A percentile compares a stretch with the other conserved stretches of the same genome.
Evolutionary conservation across 139 green algal species (phyloP).

Genomic region (Nannochloris sp.): DNA sequence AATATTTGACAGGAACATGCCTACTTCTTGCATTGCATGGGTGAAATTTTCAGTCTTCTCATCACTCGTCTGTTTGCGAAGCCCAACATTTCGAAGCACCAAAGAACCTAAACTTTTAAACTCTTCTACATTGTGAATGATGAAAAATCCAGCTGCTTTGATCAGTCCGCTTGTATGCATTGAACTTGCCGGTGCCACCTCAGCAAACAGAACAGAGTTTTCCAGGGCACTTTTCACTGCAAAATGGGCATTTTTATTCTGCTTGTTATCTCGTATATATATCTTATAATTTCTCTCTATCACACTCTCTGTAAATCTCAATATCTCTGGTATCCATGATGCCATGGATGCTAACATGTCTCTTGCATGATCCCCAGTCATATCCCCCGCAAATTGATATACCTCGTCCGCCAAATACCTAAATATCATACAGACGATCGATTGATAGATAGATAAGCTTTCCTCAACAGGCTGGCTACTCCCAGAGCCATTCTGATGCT

Average conservation of each 20-base stretch:
- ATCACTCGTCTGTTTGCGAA: slow-evolving; percentile 22
- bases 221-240: slow-evolving; percentile 48
- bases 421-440: slow-evolving; percentile 56
- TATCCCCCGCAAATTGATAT: slow-evolving; percentile 42
- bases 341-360: slow-evolving; percentile 48
- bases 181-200: slow-evolving; percentile 59
- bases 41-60: slow-evolving; percentile 38
- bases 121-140: slow-evolving; percentile 28
- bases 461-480: neutral
- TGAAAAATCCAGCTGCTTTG: slow-evolving; percentile 47
- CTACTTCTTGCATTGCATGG: slow-evolving; percentile 41
- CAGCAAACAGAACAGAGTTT: slow-evolving; percentile 33
- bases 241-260: slow-evolving; percentile 20
- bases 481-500: no score
- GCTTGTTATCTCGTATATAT: slow-evolving; percentile 11
- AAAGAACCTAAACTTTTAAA: slow-evolving; percentile 50
- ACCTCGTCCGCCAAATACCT: slow-evolving; percentile 68
- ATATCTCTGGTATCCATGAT: slow-evolving; percentile 33
- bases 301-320: slow-evolving; percentile 49
- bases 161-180: slow-evolving; percentile 46
- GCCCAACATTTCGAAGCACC: slow-evolving; percentile 46
- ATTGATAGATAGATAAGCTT: slow-evolving; percentile 28
- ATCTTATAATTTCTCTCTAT: slow-evolving; percentile 26
- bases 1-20: slow-evolving; percentile 27
- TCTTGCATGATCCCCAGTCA: slow-evolving; percentile 41